These are phyloP conservation scores for Rhodotorula sp. DNA, from an alignment of 1,284 basidiomycete species.

Conservation along the genomic window DNA sequence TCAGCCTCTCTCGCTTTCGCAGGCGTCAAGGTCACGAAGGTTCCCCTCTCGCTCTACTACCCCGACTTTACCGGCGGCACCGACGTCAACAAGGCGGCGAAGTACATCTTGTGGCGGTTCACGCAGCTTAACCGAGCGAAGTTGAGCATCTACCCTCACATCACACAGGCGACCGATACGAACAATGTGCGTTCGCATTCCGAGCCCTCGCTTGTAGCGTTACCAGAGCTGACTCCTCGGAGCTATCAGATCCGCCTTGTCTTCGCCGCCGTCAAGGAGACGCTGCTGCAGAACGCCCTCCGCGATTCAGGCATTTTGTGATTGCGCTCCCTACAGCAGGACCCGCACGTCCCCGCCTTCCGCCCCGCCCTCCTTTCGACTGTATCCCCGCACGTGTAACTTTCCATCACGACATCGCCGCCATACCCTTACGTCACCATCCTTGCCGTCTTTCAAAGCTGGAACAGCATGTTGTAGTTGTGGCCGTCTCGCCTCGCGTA, in stretches of 20 bases:
- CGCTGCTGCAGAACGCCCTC: constrained; percentile 84
- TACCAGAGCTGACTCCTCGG: background rate
- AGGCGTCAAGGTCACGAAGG: constrained; percentile 80
- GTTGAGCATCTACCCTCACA: constrained; percentile 83
- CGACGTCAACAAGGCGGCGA: constrained; percentile 91
- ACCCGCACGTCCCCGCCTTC: background rate
- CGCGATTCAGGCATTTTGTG: constrained; percentile 76
- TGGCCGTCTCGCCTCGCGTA: too few relatives aligned
- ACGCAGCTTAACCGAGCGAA: constrained; percentile 90
- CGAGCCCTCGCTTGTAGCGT: too few relatives aligned
- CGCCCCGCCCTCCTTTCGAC: background rate
- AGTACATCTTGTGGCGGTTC: constrained; percentile 96
- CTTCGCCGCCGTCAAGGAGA: constrained; percentile 96
- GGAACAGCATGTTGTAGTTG: background rate
- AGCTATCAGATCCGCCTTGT: constrained; percentile 67
- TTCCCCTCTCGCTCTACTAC: constrained; percentile 83
- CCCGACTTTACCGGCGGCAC: constrained; percentile 75
- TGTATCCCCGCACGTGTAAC: background rate
- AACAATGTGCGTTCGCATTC: constrained; percentile 68
- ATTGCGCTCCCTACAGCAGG: background rate
- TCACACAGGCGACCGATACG: constrained; percentile 62
- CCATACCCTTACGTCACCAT: too few relatives aligned
- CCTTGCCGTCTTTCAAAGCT: background rate
- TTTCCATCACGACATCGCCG: too few relatives aligned
- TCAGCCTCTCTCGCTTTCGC: background rate